phyloP scores from a whole-genome alignment of 495 filamentous ascomycete species.

The Aspergillus sclerotiicarbonarius region DNA sequence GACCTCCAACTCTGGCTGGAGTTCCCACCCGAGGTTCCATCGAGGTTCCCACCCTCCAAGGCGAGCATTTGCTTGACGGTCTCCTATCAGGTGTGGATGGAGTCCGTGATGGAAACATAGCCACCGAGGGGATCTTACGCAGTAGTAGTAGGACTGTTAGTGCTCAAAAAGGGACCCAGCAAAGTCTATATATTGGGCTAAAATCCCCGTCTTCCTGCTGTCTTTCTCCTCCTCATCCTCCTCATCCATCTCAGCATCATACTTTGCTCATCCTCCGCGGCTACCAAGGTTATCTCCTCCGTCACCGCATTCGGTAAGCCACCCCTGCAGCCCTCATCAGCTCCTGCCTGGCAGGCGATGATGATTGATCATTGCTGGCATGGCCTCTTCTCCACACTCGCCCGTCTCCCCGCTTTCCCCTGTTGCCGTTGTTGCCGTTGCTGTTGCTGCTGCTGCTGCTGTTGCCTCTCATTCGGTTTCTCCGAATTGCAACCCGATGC shows the following conservation, averaged over 20 bases:
- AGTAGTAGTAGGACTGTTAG: no score
- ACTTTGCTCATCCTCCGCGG: constrained; percentile 1
- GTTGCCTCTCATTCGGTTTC: constrained; percentile 4
- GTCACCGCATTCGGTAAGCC: constrained; percentile 18
- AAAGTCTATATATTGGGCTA: constrained; percentile 19
- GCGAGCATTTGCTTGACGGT: no score
- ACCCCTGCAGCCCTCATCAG: not conserved
- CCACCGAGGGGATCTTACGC: constrained; percentile 8
- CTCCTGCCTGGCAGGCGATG: not conserved
- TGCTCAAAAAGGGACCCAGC: not conserved
- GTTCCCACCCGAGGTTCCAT: not conserved
- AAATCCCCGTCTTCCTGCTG: constrained; percentile 13
- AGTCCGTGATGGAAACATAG: not conserved
- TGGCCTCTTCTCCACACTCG: constrained; percentile 4
- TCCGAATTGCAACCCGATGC: constrained; percentile 5
- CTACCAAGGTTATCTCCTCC: not conserved
- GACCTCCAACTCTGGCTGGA: not conserved
- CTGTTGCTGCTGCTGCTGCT: constrained; percentile 2
- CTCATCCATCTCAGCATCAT: constrained; percentile 9
- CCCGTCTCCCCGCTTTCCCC: constrained; percentile 1
- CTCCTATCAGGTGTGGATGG: no score
- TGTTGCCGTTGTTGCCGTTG: constrained; percentile 4
- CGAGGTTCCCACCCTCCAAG: not conserved
- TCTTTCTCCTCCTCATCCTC: constrained; percentile 8
- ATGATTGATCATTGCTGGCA: not conserved